phyloP scores from a whole-genome alignment of 495 filamentous ascomycete genomes.

The Neurospora sublineolata region DNA sequence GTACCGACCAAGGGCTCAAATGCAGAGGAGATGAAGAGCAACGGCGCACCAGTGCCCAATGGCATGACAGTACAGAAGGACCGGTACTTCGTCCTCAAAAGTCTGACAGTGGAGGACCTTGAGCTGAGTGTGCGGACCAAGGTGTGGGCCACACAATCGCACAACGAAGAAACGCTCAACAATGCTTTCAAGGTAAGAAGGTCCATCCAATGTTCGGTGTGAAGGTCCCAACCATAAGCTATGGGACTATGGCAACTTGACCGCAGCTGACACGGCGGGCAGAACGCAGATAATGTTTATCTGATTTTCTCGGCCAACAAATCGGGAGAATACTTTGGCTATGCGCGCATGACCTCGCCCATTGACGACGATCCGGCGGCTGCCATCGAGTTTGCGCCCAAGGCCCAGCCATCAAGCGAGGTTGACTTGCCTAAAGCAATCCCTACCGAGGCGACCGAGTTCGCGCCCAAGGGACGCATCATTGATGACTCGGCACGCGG shows the following conservation, averaged over 20 bases:
- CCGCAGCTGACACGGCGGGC: background rate
- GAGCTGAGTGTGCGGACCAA: constrained; percentile 79
- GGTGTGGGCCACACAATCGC: constrained; percentile 89
- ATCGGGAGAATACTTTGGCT: constrained; percentile 95
- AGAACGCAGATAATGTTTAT: constrained; percentile 82
- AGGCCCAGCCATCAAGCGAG: constrained; percentile 45
- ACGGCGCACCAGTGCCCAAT: constrained; percentile 4
- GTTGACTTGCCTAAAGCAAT: constrained; percentile 60
- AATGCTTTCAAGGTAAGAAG: constrained; percentile 66
- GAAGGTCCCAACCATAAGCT: background rate
- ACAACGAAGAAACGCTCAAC: constrained; percentile 80
- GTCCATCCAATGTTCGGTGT: background rate
- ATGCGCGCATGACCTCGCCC: constrained; percentile 80
- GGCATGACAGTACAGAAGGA: constrained; percentile 37
- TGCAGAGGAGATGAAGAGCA: constrained; percentile 12
- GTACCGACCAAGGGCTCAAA: constrained; percentile 2
- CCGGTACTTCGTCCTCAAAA: constrained; percentile 88
- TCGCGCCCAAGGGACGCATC: constrained; percentile 73
- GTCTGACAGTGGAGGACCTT: constrained; percentile 86
- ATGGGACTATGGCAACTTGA: constrained; percentile 4
- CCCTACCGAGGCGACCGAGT: constrained; percentile 66
- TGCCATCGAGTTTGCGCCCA: constrained; percentile 51
- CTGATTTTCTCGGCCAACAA: constrained; percentile 97
- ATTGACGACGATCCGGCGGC: constrained; percentile 67
- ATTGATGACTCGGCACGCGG: constrained; percentile 88